Evolutionary conservation across 352 stramenopile genomes (phyloP).

Genomic region (Phytophthora colocasiae): DNA sequence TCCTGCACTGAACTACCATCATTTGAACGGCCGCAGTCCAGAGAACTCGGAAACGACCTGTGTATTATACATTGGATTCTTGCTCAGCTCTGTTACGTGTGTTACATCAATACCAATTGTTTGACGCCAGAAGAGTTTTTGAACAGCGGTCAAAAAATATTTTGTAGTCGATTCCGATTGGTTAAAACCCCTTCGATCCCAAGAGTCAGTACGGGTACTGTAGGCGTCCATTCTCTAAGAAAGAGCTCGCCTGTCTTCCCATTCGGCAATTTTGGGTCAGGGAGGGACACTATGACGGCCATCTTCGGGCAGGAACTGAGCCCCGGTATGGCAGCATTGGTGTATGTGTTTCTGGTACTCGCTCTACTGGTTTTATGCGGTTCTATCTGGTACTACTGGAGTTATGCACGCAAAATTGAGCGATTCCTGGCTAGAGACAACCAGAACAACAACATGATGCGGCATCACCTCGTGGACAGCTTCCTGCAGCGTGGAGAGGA

Average conservation of each 20-base stretch:
- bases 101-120: too few relatives aligned
- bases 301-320: slow-evolving; percentile 85
- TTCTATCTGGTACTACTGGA: slow-evolving; percentile 91
- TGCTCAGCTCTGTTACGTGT: background rate
- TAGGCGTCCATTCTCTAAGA: background rate
- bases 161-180: slow-evolving; percentile 1
- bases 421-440: slow-evolving; percentile 85
- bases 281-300: slow-evolving; percentile 59
- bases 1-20: background rate
- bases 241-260: slow-evolving; percentile 7
- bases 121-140: background rate
- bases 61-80: slow-evolving; percentile 6
- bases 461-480: slow-evolving; percentile 84
- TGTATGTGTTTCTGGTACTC: slow-evolving; percentile 82
- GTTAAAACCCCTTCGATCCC: slow-evolving; percentile 11
- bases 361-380: slow-evolving; percentile 73
- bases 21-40: slow-evolving; percentile 11
- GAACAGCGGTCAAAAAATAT: slow-evolving; percentile 11
- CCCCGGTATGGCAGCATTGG: slow-evolving; percentile 66
- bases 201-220: slow-evolving; percentile 33
- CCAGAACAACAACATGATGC: slow-evolving; percentile 91
- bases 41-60: slow-evolving; percentile 16
- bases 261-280: slow-evolving; percentile 27
- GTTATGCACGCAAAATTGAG: slow-evolving; percentile 88
- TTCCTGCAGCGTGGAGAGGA: slow-evolving; percentile 83